phyloP scores from a whole-genome alignment of 768 basidiomycete genomes.

The Lentinula sp. region DNA sequence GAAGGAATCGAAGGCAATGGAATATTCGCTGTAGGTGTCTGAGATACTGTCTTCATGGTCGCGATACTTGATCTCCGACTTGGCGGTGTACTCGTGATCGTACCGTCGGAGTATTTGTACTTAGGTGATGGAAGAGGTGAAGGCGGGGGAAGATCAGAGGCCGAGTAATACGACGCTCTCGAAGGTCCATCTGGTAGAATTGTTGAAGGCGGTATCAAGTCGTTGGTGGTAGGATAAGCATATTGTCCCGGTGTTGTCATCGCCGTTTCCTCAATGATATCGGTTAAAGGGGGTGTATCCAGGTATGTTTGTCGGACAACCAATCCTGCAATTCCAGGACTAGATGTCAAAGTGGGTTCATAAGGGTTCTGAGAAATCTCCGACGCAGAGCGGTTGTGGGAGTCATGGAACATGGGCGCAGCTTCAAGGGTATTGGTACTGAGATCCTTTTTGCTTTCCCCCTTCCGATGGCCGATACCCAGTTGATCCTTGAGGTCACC shows the following conservation, averaged over 20 bases:
- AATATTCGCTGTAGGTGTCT: not conserved
- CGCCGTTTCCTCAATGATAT: slow-evolving; percentile 16
- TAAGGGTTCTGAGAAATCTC: slow-evolving; percentile 50
- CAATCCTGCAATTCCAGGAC: slow-evolving; percentile 26
- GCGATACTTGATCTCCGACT: slow-evolving; percentile 32
- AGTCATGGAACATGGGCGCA: slow-evolving; percentile 63
- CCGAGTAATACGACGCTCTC: slow-evolving; percentile 63
- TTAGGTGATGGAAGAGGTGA: slow-evolving; percentile 54
- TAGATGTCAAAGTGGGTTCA: slow-evolving; percentile 35
- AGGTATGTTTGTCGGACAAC: slow-evolving; percentile 40
- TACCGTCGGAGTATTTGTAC: slow-evolving; percentile 39
- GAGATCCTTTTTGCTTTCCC: slow-evolving; percentile 30
- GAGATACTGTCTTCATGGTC: slow-evolving; percentile 13
- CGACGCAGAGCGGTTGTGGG: slow-evolving; percentile 59
- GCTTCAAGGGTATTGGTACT: slow-evolving; percentile 42
- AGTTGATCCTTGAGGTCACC: slow-evolving; percentile 80
- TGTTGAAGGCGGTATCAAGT: slow-evolving; percentile 5
- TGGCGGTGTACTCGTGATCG: slow-evolving; percentile 37
- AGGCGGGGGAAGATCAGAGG: slow-evolving; percentile 54
- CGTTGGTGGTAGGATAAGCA: slow-evolving; percentile 11
- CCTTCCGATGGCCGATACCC: slow-evolving; percentile 61
- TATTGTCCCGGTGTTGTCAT: slow-evolving; percentile 9
- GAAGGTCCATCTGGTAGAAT: slow-evolving; percentile 18
- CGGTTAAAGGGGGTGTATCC: slow-evolving; percentile 32
- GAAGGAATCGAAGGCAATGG: slow-evolving; percentile 10